Percentiles rank a stretch among this genome's conserved stretches.
Evolutionary conservation across 2,329 filamentous ascomycete species (phyloP).

Genomic region (Fusarium irregulare): DNA sequence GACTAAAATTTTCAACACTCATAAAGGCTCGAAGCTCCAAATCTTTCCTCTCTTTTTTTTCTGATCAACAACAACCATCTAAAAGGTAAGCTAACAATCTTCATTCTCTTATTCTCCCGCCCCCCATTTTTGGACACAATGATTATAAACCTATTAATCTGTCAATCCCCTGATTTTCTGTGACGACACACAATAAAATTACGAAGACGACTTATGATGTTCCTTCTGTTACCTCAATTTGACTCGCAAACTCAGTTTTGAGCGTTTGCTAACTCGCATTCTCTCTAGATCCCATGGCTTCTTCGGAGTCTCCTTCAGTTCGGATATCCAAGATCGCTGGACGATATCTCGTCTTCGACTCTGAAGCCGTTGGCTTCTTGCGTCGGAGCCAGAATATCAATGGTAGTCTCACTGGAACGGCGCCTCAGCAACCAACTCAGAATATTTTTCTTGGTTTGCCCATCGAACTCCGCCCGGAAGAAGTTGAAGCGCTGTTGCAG

Average conservation of each 20-base stretch:
- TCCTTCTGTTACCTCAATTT: conserved; percentile 6
- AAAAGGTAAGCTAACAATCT: conserved; percentile 36
- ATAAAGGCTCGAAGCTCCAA: conserved; percentile 33
- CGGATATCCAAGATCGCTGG: conserved; percentile 84
- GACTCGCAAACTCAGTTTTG: conserved; percentile 13
- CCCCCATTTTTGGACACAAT: conserved; percentile 48
- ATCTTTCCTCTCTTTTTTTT: conserved; percentile 28
- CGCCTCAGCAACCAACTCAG: conserved; percentile 93
- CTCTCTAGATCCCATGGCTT: conserved; percentile 39
- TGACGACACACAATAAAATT: conserved; percentile 58
- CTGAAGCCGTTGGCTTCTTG: conserved; percentile 80
- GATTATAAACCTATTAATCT: conserved; percentile 66
- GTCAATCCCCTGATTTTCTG: conserved; percentile 68
- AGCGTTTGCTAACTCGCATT: conserved; percentile 37
- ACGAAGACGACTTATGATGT: conserved; percentile 60
- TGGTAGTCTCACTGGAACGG: conserved; percentile 85
- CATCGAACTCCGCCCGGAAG: conserved; percentile 89
- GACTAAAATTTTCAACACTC: conserved; percentile 41
- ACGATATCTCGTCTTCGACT: conserved; percentile 90
- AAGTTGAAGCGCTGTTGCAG: conserved; percentile 83
- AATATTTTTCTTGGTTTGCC: conserved; percentile 93
- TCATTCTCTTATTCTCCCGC: conserved; percentile 3
- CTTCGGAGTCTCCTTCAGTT: conserved; percentile 59
- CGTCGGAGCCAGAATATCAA: conserved; percentile 86
- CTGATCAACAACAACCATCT: conserved; percentile 34